Base-by-base conservation (phyloP, 83 land plant genomes). In the Isoetes engelmannii region DNA sequence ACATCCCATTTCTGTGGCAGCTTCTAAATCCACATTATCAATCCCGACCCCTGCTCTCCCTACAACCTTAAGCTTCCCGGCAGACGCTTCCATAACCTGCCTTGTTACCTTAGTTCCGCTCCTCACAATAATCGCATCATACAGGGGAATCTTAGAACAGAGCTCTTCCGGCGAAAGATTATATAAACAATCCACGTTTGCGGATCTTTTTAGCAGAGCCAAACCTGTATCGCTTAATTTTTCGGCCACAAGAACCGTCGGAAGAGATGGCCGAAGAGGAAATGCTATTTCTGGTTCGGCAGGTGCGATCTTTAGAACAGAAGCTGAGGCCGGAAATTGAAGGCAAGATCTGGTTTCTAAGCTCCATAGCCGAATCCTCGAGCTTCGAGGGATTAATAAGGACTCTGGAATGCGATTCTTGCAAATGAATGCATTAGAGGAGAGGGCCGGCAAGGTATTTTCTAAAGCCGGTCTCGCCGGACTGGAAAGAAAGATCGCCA, bases 1-100 rank as follows among this genome's bases (percentile, higher is more conserved):
- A 69, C 97, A 92, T 4, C 97, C 97, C 21, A 69, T 59, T 74
- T 92, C 97, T 15, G 94, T 89, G 0, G 93, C 94, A 0, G 97
- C 86, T 49, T 79, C 88, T 46, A 92, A 79, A 63, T 92, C 93
- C 58, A 92, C 97, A 77, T 92, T 89, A 73, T 89, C 90, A 55
- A 92, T 89, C 17, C 97, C 97, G 0, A 89, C 97, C 0, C 97
- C 97, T 7, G 97, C 97, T 5, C 95, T 43, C 5, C 97, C 97
- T 3, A 92, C 97, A 9, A 28, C 97, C 81, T 85, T 89, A 28
- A 92, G 75, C 49, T 83, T 67, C 43, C 97, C 97, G 7, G 77
- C 74, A 20, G 86, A 81, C 5, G 93, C 87, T 72, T 91, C 93
- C 64, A 91, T 86, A 47, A 91, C 93, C 69, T 82, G 80, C 13